These are phyloP conservation scores for Globisporangium irregulare DNA, from an alignment of 352 stramenopile species.

Conservation along the genomic window DNA sequence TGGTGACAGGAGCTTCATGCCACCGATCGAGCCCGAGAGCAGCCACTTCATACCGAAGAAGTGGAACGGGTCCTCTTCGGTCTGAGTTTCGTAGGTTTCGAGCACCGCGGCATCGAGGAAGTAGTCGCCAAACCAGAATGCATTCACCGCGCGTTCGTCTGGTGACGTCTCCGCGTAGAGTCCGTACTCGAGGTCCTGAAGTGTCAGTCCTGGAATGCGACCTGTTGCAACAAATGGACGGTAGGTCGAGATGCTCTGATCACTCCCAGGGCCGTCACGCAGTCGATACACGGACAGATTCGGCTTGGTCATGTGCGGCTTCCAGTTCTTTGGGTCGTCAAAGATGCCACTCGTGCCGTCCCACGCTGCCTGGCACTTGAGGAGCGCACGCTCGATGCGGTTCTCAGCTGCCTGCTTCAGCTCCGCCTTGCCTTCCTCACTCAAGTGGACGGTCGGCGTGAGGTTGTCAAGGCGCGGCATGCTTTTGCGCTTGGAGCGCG, in stretches of 20 bases:
- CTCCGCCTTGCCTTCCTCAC: neutral
- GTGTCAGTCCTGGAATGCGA: slow-evolving; percentile 49
- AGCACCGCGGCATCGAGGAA: slow-evolving; percentile 72
- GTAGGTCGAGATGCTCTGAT: slow-evolving; percentile 15
- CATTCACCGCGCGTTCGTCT: slow-evolving; percentile 55
- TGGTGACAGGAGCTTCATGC: slow-evolving; percentile 50
- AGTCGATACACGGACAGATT: slow-evolving; percentile 49
- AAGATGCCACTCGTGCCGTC: slow-evolving; percentile 58
- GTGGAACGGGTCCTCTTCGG: slow-evolving; percentile 54
- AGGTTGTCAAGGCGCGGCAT: slow-evolving; percentile 11
- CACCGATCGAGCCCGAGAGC: slow-evolving; percentile 35
- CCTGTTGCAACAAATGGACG: slow-evolving; percentile 53
- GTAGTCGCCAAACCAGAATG: slow-evolving; percentile 56
- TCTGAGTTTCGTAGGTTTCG: slow-evolving; percentile 51
- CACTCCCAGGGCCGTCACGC: slow-evolving; percentile 5
- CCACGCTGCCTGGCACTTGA: slow-evolving; percentile 48
- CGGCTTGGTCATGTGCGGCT: slow-evolving; percentile 51
- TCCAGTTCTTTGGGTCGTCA: slow-evolving; percentile 50
- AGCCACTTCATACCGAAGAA: slow-evolving; percentile 82
- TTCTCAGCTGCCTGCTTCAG: slow-evolving; percentile 25
- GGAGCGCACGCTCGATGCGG: slow-evolving; percentile 34
- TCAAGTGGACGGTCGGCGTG: slow-evolving; percentile 9
- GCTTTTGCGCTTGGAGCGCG: slow-evolving; percentile 8
- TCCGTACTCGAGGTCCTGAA: slow-evolving; percentile 67
- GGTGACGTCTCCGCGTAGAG: slow-evolving; percentile 69